Percentiles rank a stretch among this genome's conserved stretches.
These are phyloP conservation scores for Ceratobasidium sp. DNA, from an alignment of 1,284 basidiomycete species.

Conservation along the genomic window DNA sequence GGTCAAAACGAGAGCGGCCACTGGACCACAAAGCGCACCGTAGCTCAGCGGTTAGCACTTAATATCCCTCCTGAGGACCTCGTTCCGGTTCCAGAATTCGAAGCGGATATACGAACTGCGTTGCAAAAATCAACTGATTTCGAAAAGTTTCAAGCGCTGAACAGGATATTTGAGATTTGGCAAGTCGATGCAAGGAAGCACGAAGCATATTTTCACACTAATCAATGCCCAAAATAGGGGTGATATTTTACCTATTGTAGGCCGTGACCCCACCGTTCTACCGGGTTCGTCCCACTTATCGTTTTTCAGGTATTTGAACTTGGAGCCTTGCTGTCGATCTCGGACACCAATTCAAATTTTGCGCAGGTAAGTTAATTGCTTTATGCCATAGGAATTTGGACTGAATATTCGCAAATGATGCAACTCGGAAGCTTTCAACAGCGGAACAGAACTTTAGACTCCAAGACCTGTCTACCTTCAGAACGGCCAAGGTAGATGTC, in stretches of 20 bases:
- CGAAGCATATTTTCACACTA: too few species aligned
- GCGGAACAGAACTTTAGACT: too few species aligned
- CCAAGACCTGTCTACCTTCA: too few species aligned
- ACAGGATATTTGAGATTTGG: background rate
- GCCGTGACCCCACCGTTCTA: background rate
- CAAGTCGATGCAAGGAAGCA: background rate
- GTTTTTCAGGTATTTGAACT: constrained; percentile 8
- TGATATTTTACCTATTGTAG: constrained; percentile 29
- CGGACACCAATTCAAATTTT: constrained; percentile 1
- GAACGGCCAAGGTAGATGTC: too few species aligned
- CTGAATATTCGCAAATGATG: too few species aligned
- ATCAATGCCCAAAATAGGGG: background rate
- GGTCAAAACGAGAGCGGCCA: background rate
- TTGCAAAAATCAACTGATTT: background rate
- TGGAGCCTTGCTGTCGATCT: constrained; percentile 9
- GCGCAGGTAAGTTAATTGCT: background rate
- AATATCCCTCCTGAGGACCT: background rate
- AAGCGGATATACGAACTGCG: background rate
- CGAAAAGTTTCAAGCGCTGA: constrained; percentile 15
- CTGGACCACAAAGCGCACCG: constrained; percentile 6
- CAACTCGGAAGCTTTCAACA: background rate
- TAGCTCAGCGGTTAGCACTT: background rate
- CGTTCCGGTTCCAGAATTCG: background rate
- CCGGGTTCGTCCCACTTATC: background rate
- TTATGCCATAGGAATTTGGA: too few species aligned